Evolutionary conservation across 2,329 filamentous ascomycete species (phyloP).

Genomic region (Incumbomyces delicatus): DNA sequence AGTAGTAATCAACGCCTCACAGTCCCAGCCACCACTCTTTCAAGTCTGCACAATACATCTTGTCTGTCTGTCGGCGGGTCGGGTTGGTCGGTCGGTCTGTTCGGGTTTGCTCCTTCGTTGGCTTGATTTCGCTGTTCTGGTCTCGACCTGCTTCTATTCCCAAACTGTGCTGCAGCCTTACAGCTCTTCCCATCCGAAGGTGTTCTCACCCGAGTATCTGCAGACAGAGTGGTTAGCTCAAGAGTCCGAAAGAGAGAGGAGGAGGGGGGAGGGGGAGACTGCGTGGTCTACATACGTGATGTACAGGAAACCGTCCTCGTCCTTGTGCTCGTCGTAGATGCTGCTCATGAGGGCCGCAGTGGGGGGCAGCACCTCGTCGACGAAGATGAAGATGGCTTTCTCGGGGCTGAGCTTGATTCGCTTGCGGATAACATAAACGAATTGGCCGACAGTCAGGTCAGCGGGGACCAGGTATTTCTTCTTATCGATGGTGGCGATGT

Average conservation of each 20-base stretch:
- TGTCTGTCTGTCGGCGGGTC: too few relatives aligned
- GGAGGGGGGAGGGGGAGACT: too few relatives aligned
- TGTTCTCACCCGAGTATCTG: conserved; percentile 96
- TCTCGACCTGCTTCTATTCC: too few relatives aligned
- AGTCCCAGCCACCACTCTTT: too few relatives aligned
- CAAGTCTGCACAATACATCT: too few relatives aligned
- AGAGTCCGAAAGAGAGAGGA: not conserved
- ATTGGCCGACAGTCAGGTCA: conserved; percentile 96
- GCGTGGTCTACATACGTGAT: conserved; percentile 84
- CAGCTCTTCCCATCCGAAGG: conserved; percentile 55
- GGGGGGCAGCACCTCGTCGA: conserved; percentile 92
- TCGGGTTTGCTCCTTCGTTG: too few relatives aligned
- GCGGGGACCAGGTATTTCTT: conserved; percentile 99
- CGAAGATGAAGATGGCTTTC: conserved; percentile 99
- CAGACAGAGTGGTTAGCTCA: conserved; percentile 15
- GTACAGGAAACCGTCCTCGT: conserved; percentile 82
- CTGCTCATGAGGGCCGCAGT: conserved; percentile 98
- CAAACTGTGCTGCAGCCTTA: not conserved
- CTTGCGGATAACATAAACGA: conserved; percentile 99
- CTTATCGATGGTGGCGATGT: conserved; percentile 99
- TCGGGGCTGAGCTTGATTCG: conserved; percentile 98
- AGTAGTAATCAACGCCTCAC: too few relatives aligned
- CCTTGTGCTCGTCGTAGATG: conserved; percentile 99
- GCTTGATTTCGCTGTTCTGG: too few relatives aligned
- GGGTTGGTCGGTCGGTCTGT: too few relatives aligned